Base-by-base conservation (phyloP, 2,329 filamentous ascomycete genomes). In the Penicillium freii region DNA sequence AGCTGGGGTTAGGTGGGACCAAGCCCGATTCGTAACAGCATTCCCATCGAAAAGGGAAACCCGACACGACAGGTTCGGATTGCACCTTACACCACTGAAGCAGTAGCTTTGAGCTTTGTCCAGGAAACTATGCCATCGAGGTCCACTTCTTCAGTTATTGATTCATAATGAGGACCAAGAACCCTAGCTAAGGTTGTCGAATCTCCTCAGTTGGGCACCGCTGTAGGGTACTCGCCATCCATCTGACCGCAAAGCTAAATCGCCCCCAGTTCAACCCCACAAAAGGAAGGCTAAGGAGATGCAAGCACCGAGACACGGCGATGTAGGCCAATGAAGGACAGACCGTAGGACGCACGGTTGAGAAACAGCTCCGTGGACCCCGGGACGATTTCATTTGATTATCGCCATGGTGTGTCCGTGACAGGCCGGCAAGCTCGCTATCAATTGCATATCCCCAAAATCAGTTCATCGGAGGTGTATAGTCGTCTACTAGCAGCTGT, bases 91-190 rank as follows among this genome's bases (percentile, higher is more conserved):
- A 42, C 36, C 44, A 40, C 31, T 29, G 33, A 56, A 42, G 52
- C 49, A 47, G 39, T 29, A 47, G 29, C 4, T 8, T 50, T 27
- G 10, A 40, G 36, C 21, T 54, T 29, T 36, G 3, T 48, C 21
- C 17, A 17, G 31, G 54, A 38, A 50, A 51, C 23, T 11, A 13
- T 13, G 15, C 23, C 27, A 21, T 13, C 7, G 21, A 48, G 51
- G 29, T 60, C 56, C 61, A 57, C 61, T 43, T 48, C n/a, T 25
- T 38, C 31, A 29, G 34, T 36, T 17, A 8, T 10, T 42, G 7
- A 17, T 38, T 43, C 25, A 45, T 29, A 45, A 38, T 31, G 17
- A 39, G 33, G 61, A 51, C 19, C 13, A 34, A 21, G 17, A 29
- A 39, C 33, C n/a, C 47, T 54, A 11, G 21, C 36, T 19, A 15